Base-by-base conservation (phyloP, 2,329 filamentous ascomycete genomes). In the Colletotrichum sp. region DNA sequence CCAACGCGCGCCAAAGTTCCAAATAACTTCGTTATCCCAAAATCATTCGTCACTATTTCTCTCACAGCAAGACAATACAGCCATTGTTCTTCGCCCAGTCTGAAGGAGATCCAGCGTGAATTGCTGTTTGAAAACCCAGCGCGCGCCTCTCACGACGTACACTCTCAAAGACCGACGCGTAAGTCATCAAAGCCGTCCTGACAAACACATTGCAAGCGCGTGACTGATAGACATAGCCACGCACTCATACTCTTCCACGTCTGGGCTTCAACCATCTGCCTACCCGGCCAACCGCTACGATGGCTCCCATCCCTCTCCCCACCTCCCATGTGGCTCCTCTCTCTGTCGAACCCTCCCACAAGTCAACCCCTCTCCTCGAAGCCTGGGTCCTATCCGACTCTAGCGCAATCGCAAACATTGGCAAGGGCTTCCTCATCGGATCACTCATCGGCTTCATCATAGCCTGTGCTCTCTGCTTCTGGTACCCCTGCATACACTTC, bases 401-500 rank as follows among this genome's bases (percentile, higher is more conserved):
- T 30, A 61, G 52, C 4, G 69, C 52, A 59, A 63, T 36, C 25
- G 55, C 59, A 25, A 64, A 57, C 15, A 29, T 73, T 11, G 39
- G 66, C 52, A 78, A 78, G 16, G 78, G 77, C 63, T 44, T 78
- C 66, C 71, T 78, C 69, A 27, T 76, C 30, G 78, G 78, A 55
- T 16, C 78, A 32, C 55, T 64, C 22, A 16, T 74, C 34, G 78
- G 78, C 30, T 25, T 79, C 22, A 7, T 75, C 61, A n/a, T 79
- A 30, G 77, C 78, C n/a, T 29, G 73, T 19, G n/a, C 77, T 39
- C 71, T 52, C 32, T 79, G 78, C 71, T 79, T 77, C 78, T 79
- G 78, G 78, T 30, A 55, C 6, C 67, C 72, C 19, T 78, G 73
- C 69, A 16, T 78, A 5, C 77, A 69, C 49, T 69, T 7, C 36